Base-by-base conservation (phyloP, 2,329 filamentous ascomycete species). In the Basipetospora sp. region DNA sequence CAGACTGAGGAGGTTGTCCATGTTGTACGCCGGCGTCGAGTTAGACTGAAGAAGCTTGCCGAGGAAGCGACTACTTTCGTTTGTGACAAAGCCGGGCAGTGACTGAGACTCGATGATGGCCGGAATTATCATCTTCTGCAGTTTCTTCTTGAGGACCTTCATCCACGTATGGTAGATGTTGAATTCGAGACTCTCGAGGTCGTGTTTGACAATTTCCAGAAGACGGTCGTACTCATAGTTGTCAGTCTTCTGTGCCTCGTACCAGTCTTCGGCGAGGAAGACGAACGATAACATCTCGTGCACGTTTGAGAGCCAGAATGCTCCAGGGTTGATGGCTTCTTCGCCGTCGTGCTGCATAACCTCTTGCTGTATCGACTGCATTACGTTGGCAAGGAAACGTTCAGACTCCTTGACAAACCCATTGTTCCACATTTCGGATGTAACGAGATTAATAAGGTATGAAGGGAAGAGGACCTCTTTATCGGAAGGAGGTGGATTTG, bases 101-200 rank as follows among this genome's bases (percentile, higher is more conserved):
- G 90, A 96, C 59, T 98, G 90, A 34, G 88, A 96, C 59, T 98
- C 90, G 53, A 98, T 98, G 57, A 98, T 98, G 40, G 90, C 90
- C 1, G 90, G 90, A 38, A 98, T 93, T 53, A 98, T 92, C 90
- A 98, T 98, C 73, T 96, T 96, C 52, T 92, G 85, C 45, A 98
- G 71, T 65, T 93, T 94, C 76, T 94, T 94, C 74, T 98, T 98
- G 53, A 98, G 66, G 41, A 94, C 84, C 70, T 98, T 98, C 90
- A 98, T 98, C 90, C 90, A 98, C 18, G 90, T 98, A 63, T 98
- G 90, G 62, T 98, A 98, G 51, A 98, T 98, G 67, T 98, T 98
- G 69, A 98, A 98, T 63, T 98, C 90, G 45, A 98, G 69, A 60
- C 84, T 94, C 65, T 98, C 90, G 36, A 98, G 68, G 56, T 98